A percentile compares a stretch with the other conserved stretches of the same genome.
Conservation (phyloP, 345 rosid genomes). For the Crucihimalaya himalaica region DNA sequence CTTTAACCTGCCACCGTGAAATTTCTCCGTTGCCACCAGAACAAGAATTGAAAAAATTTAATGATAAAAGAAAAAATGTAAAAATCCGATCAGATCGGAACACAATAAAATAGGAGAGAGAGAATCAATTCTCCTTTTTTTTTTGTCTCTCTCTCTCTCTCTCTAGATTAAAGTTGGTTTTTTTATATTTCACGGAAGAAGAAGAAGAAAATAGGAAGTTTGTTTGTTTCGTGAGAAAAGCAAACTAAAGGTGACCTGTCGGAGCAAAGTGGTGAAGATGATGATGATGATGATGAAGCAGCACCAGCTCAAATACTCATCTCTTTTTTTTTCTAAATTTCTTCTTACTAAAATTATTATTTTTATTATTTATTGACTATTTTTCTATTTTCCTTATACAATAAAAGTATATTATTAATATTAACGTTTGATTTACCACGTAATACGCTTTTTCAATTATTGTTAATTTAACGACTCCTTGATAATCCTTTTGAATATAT, state of each 20-base stretch:
- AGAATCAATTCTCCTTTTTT: not conserved
- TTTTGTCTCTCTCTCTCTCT: not conserved
- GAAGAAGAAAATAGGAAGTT: slow-evolving; percentile 40
- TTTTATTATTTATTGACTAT: too few species aligned
- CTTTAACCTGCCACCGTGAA: slow-evolving; percentile 15
- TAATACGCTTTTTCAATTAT: slow-evolving; percentile 1
- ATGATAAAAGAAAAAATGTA: not conserved
- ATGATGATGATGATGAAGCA: slow-evolving; percentile 26
- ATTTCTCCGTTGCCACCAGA: slow-evolving; percentile 10
- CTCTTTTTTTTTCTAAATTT: not conserved
- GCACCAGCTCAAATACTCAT: slow-evolving; percentile 31
- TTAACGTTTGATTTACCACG: slow-evolving; percentile 4
- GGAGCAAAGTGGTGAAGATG: slow-evolving; percentile 25
- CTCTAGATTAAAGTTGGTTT: slow-evolving; percentile 4
- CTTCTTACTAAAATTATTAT: too few species aligned
- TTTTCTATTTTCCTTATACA: too few species aligned
- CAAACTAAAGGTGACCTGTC: slow-evolving; percentile 38
- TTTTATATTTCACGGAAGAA: not conserved
- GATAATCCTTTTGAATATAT: not conserved
- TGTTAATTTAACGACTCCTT: not conserved
- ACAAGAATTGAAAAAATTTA: not conserved
- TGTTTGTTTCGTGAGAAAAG: slow-evolving; percentile 43
- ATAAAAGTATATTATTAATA: not conserved
- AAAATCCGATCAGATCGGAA: slow-evolving; percentile 35
- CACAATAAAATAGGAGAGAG: slow-evolving; percentile 19